Base-by-base conservation (phyloP, 495 filamentous ascomycete genomes). In the Xylaria cubensis region DNA sequence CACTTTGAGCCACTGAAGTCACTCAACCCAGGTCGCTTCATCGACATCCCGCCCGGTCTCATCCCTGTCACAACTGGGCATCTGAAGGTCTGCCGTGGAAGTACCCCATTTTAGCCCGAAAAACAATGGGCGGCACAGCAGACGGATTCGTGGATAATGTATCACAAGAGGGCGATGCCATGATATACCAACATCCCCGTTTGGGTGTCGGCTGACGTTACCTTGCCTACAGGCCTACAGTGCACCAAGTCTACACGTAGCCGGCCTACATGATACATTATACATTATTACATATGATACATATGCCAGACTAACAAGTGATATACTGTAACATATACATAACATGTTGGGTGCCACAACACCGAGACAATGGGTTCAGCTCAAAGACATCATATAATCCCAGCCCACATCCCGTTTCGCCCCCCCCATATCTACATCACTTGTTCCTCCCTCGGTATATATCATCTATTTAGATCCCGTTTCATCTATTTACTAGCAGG, bases 61-160 rank as follows among this genome's bases (percentile, higher is more conserved):
- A 67, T 24, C 64, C 64, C 32, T 67, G 64, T 39, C 26, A 24
- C 7, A 36, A 29, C 39, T 67, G 64, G 64, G 64, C 46, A 67
- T 65, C 61, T 64, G n/a, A 24, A 42, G 58, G 21, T 53, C 29
- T 29, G 65, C 36, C 65, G 42, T 55, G 65, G 65, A 56, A 19
- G 19, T 42, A 55, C 64, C 36, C 65, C 65, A 39, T 67, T 26
- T 67, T 67, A 42, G 65, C 65, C 65, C 65, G 50, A 12, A 53
- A 67, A 67, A 53, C 46, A 48, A 46, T 50, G 63, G 41, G 64
- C 44, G 65, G 48, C 48, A 67, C 65, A 67, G 65, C 65, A 67
- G 65, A 67, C 21, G 65, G 65, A 67, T 55, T 67, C 65, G 50
- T 56, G 65, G 65, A 56, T 55, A 67, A 67, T 67, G 46, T 67